Conservation (phyloP, 352 stramenopile species). For the Blastocystis sp. region DNA sequence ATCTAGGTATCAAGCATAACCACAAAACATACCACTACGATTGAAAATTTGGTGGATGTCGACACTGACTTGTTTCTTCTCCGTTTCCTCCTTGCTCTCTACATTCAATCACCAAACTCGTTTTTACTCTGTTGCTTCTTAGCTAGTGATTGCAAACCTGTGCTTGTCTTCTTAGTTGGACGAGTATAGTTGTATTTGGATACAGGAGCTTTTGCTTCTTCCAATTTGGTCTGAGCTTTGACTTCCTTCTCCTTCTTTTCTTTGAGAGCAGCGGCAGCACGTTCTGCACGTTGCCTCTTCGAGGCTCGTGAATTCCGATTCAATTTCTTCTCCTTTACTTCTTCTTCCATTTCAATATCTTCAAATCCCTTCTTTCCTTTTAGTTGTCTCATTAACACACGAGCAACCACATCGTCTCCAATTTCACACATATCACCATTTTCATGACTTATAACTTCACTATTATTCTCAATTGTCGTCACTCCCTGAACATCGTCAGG, state of each 20-base stretch:
- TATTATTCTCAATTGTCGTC: constrained; percentile 16
- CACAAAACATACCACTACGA: not conserved
- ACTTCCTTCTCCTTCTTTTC: constrained; percentile 41
- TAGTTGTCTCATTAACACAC: constrained; percentile 20
- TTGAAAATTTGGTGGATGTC: constrained; percentile 61
- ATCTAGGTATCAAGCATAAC: not conserved
- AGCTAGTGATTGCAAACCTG: not conserved
- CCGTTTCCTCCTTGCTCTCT: not conserved
- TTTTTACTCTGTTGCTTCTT: constrained; percentile 16
- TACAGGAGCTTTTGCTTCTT: not conserved
- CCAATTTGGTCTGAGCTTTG: not conserved
- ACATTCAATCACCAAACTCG: not conserved
- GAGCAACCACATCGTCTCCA: constrained; percentile 25
- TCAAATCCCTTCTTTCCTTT: not conserved
- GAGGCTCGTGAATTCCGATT: constrained; percentile 27
- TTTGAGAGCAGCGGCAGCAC: not conserved
- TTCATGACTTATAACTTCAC: constrained; percentile 18
- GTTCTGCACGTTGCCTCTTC: constrained; percentile 17
- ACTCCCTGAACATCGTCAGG: not conserved
- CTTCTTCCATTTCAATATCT: not conserved
- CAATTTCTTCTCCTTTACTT: not conserved
- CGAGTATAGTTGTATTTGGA: not conserved
- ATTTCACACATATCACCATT: constrained; percentile 15
- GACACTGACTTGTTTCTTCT: not conserved
- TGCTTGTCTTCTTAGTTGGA: not conserved